Base-by-base conservation (phyloP, 768 basidiomycete genomes). In the Daedalea quercina region DNA sequence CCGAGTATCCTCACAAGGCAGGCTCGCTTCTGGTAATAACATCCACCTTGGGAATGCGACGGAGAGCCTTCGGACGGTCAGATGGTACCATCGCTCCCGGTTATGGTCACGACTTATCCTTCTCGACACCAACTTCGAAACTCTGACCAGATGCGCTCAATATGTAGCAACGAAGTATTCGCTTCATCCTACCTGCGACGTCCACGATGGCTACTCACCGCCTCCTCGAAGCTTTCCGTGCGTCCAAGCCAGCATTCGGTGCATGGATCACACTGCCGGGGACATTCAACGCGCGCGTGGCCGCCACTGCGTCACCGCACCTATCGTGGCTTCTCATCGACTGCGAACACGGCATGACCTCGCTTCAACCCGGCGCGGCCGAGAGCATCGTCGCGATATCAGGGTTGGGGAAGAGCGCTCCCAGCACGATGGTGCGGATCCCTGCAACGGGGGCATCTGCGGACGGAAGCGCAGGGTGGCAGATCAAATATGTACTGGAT, bases 401-500 rank as follows among this genome's bases (percentile, higher is more conserved):
- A 1, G 74, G 74, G 9, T 67, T 79, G 0, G 69, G 70, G 2
- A 60, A 62, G 1, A 57, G 60, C 26, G 76, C 75, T 1, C 79
- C 80, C 0, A 84, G 78, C 57, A 69, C 77, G 9, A 57, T 87
- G 35, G 78, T 87, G 4, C 67, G 85, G 24, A 78, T 86, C 45
- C 80, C 85, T 7, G 82, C 82, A 8, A 86, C 84, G 1, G 84
- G 82, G 0, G 61, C 73, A 24, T 77, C 74, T 24, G 63, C 61
- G 47, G 59, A 64, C 37, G 68, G 69, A 0, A 76, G 78, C 56
- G 80, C 81, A 2, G 73, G 74, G 51, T 85, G 84, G 83, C 84
- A 85, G 64, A 84, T 87, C 67, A 87, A 87, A 67, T 73, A 81
- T 54, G 84, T 79, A 0, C 73, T 87, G 26, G 85, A 87, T 60